Base-by-base conservation (phyloP, 106 monocot genomes). In the Hemerocallis citrina region DNA sequence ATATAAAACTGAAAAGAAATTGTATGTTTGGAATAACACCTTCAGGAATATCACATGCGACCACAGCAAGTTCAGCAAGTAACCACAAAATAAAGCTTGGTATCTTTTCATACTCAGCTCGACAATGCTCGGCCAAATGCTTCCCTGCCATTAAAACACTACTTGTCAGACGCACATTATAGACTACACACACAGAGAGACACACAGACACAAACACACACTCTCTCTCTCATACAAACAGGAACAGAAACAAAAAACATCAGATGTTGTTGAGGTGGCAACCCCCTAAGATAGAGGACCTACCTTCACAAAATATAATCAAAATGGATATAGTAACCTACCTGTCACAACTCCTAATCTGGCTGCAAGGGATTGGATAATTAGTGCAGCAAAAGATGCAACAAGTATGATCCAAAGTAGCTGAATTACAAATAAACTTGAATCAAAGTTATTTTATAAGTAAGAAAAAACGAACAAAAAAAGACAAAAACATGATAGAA, bases 41-140 rank as follows among this genome's bases (percentile, higher is more conserved):
- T 89, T 95, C 94, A 38, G 95, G 95, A 50, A 96, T 96, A 68
- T 96, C 90, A 56, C 90, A 96, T 36, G 95, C 90, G 48, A 96
- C 77, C 17, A 90, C 95, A 49, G 90, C 90, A 37, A 91, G 69
- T 68, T 90, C 90, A 45, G 95, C 90, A 47, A 96, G 80, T 25
- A 90, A 22, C 95, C 90, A 95, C 57, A 95, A 65, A 39, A 95
- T 76, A 61, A 83, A 78, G 58, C 80, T 89, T 7, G 94, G 66
- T 14, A 62, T 48, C 37, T 63, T 83, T 14, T 82, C 61, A 34
- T 95, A 95, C 59, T 95, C 94, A 55, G 85, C 80, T 77, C 86
- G 80, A 49, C 94, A 95, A 61, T 95, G 94, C 78, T 95, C 94
- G 45, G 94, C 82, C 63, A 95, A 76, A 86, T 95, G 94, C 51